A percentile compares a stretch with the other conserved stretches of the same genome.
Evolutionary conservation across 345 rosid species (phyloP).

Genomic region (Pistacia vera): DNA sequence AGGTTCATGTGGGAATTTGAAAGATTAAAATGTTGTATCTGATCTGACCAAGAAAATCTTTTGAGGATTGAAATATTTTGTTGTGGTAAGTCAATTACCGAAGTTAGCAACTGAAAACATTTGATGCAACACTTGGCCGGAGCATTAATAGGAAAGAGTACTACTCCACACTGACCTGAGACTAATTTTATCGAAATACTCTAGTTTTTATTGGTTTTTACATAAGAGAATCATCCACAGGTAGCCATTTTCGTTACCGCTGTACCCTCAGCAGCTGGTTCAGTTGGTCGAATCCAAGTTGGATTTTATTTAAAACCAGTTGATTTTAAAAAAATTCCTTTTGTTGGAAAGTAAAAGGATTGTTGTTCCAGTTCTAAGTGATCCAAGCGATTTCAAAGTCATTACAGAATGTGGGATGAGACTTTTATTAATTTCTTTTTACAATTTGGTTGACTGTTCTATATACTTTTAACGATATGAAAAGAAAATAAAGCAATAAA

Average conservation of each 20-base stretch:
- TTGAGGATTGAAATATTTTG: too few relatives aligned
- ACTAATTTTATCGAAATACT: neutral
- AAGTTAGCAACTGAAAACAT: too few relatives aligned
- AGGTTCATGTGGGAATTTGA: neutral
- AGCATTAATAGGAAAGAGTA: too few relatives aligned
- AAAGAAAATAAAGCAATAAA: slow-evolving; percentile 26
- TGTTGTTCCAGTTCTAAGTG: neutral
- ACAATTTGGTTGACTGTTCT: neutral
- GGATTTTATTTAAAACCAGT: neutral
- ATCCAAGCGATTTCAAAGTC: slow-evolving; percentile 19
- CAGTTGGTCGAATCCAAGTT: slow-evolving; percentile 8
- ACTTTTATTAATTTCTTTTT: slow-evolving; percentile 14
- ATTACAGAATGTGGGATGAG: slow-evolving; percentile 11
- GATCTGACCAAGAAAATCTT: neutral
- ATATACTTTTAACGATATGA: neutral
- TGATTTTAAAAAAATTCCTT: neutral
- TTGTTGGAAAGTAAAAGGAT: neutral
- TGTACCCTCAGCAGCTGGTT: slow-evolving; percentile 4
- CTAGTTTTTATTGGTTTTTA: neutral
- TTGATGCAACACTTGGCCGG: too few relatives aligned
- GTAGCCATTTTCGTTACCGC: slow-evolving; percentile 9
- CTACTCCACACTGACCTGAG: too few relatives aligned
- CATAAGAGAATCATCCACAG: neutral
- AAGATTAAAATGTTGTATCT: neutral
- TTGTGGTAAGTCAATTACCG: too few relatives aligned